Evolutionary conservation across 768 basidiomycete species (phyloP), one percentile per base, ranked within the genome.

Genomic region (Calocybe gangraenosa): DNA sequence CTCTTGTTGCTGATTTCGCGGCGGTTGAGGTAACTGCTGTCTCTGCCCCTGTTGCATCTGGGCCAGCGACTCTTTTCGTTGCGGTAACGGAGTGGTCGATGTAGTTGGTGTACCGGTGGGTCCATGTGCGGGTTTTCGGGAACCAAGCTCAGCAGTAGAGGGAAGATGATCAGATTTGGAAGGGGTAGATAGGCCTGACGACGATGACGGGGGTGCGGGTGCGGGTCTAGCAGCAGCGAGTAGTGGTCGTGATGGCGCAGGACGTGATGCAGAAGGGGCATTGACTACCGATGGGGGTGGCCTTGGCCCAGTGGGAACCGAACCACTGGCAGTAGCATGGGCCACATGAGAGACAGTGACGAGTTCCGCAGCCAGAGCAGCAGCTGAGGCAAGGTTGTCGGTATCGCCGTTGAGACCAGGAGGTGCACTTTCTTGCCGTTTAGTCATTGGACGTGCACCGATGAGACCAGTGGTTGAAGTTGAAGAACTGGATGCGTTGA

Each of bases 211-310:
- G 1, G 79, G 72, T 7, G 73, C 63, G 7, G 75, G 63, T 1
- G 83, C 81, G 6, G 81, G 73, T 9, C 80, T 71, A 0, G 78
- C 76, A 14, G 77, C 76, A 15, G 78, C 71, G 49, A 84, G 70
- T 5, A 79, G 62, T 0, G 88, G 87, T 3, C 85, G 74, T 2
- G 84, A 75, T 17, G 87, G 87, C 0, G 87, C 81, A 3, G 87
- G 76, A 10, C 88, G 72, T 3, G 73, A 73, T 6, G 82, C 69
- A 47, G 82, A 79, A 5, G 65, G 57, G 7, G 34, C 32, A 15
- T 36, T 37, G 8, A 42, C 37, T 7, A 35, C 41, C n/a, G 48
- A 8, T 31, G 48, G 31, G 3, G 51, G 40, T 15, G 48, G 23
- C 10, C 51, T 39, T 40, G 44, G 42, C 23, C 41, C 15, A 30